These are phyloP conservation scores for Sorghum bicolor DNA, from an alignment of 176 grass and related monocot genomes.

Conservation along the genomic window Sorghum_bicolor_NCBIv3 NC_012879.2:4376501-4377000, in stretches of 20 bases:
- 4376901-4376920: background rate
- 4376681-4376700: slow-evolving; percentile 48
- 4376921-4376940: background rate
- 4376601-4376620: slow-evolving; percentile 23
- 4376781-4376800: slow-evolving; percentile 39
- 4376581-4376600: slow-evolving; percentile 15
- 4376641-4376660: slow-evolving; percentile 26
- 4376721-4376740: background rate
- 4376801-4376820: slow-evolving; percentile 25
- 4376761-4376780: slow-evolving; percentile 8
- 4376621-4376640: slow-evolving; percentile 36
- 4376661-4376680: background rate
- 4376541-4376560: slow-evolving; percentile 21
- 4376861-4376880: background rate
- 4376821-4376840: slow-evolving; percentile 21
- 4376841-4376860: slow-evolving; percentile 9
- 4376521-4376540: background rate
- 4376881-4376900: slow-evolving; percentile 1
- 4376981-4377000: background rate
- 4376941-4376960: background rate
- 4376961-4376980: background rate
- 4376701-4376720: slow-evolving; percentile 36
- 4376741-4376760: slow-evolving; percentile 46
- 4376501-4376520: background rate
- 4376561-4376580: slow-evolving; percentile 20